phyloP scores from a whole-genome alignment of 139 green algal species.

The Chlamydomonas eustigma region DNA sequence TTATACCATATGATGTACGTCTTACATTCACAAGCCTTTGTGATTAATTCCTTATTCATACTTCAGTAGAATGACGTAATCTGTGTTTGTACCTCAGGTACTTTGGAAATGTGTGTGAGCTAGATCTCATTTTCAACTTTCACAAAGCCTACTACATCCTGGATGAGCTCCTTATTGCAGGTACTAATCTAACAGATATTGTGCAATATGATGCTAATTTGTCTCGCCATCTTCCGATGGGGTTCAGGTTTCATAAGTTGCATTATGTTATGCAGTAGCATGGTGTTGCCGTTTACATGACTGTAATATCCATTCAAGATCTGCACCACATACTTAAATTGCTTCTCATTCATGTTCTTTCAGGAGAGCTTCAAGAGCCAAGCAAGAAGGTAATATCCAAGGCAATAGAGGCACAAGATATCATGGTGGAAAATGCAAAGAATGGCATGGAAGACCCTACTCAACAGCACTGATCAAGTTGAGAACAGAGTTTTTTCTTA shows the following conservation, averaged over 20 bases:
- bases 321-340: conserved; percentile 98
- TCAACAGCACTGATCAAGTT: no score
- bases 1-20: no score
- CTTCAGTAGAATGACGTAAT: no score
- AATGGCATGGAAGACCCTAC: conserved; percentile 22
- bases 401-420: conserved; percentile 72
- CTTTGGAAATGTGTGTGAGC: conserved; percentile 99
- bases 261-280: no score
- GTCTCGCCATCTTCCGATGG: no score
- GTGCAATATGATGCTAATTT: neutral
- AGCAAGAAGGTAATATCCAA: conserved; percentile 74
- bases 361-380: conserved; percentile 91
- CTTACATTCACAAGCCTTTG: no score
- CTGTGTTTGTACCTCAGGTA: no score
- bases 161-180: conserved; percentile 92
- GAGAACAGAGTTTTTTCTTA: no score
- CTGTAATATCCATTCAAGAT: conserved; percentile 98
- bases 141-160: conserved; percentile 99
- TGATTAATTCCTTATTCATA: no score
- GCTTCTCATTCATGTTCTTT: conserved; percentile 75
- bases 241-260: no score
- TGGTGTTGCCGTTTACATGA: no score
- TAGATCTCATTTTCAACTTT: conserved; percentile 99
- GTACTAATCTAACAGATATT: conserved; percentile 12
- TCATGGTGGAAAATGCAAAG: conserved; percentile 74